A percentile compares a stretch with the other conserved stretches of the same genome.
Evolutionary conservation across 257 asterid species (phyloP).

Genomic region (Petrea volubilis): DNA sequence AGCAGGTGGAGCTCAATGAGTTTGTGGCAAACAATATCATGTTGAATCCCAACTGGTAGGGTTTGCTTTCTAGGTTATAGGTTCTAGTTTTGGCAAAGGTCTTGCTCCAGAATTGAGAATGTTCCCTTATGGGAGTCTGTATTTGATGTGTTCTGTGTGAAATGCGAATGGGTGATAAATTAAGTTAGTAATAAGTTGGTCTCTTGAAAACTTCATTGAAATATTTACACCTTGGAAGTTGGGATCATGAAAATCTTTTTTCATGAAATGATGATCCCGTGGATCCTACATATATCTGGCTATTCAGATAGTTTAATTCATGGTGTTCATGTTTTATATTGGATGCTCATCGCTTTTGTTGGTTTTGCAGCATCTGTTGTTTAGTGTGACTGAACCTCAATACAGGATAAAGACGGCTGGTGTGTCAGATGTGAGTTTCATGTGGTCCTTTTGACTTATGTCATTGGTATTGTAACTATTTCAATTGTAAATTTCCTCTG

Average conservation of each 20-base stretch:
- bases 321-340: not conserved
- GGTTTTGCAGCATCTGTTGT: conserved; percentile 87
- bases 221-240: not conserved
- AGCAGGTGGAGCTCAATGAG: not conserved
- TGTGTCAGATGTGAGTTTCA: conserved; percentile 90
- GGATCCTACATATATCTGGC: not conserved
- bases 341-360: conserved; percentile 25
- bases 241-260: not conserved
- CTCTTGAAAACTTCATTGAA: not conserved
- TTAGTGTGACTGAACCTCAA: conserved; percentile 90
- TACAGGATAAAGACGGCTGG: conserved; percentile 81
- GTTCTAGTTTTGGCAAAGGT: not conserved
- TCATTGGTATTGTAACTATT: conserved; percentile 8
- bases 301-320: conserved; percentile 4
- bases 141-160: conserved; percentile 1
- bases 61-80: not conserved
- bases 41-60: not conserved
- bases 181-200: not conserved
- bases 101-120: conserved; percentile 5
- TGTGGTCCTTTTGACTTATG: conserved; percentile 12
- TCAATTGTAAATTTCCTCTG: not conserved
- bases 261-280: not conserved
- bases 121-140: not conserved
- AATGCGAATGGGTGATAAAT: not conserved
- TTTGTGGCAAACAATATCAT: not conserved